Conservation (phyloP, 768 basidiomycete genomes). For the Naganishia randhawae region DNA sequence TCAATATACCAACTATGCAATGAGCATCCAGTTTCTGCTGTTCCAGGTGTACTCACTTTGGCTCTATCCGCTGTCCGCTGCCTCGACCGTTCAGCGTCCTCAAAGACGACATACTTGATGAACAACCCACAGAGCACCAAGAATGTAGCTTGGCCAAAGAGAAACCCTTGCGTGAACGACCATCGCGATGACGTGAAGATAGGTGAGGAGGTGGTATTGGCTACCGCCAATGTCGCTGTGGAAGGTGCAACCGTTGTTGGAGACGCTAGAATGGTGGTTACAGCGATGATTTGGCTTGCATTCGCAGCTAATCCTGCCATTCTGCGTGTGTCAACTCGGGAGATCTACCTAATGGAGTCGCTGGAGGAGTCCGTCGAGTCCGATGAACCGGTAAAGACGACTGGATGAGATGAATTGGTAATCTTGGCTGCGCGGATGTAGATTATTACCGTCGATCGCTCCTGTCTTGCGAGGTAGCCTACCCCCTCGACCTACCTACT, state of each 20-base stretch:
- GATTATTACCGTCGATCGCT: conserved; percentile 12
- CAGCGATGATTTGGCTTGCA: neutral
- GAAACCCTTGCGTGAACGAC: conserved; percentile 91
- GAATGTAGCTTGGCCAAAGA: conserved; percentile 88
- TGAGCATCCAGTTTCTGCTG: neutral
- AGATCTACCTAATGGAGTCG: too few relatives aligned
- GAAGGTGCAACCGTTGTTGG: conserved; percentile 1
- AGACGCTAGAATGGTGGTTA: conserved; percentile 8
- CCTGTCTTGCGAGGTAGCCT: conserved; percentile 2
- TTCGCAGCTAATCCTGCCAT: neutral
- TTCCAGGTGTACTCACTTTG: conserved; percentile 35
- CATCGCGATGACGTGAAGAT: conserved; percentile 32
- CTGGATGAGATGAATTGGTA: too few relatives aligned
- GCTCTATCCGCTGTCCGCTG: conserved; percentile 36
- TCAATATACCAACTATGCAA: neutral
- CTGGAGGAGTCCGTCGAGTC: too few relatives aligned
- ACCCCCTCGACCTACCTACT: neutral
- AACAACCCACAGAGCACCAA: conserved; percentile 70
- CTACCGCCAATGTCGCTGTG: neutral
- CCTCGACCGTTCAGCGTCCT: conserved; percentile 55
- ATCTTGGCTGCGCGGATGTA: neutral
- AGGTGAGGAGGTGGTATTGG: conserved; percentile 16
- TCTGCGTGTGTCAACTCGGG: too few relatives aligned
- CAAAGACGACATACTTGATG: conserved; percentile 92
- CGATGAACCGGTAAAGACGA: too few relatives aligned